Percentiles rank a stretch among this genome's conserved stretches.
These are phyloP conservation scores for Avena sativa DNA, from an alignment of 176 grass and related monocot genomes.

Conservation along the genomic window DNA sequence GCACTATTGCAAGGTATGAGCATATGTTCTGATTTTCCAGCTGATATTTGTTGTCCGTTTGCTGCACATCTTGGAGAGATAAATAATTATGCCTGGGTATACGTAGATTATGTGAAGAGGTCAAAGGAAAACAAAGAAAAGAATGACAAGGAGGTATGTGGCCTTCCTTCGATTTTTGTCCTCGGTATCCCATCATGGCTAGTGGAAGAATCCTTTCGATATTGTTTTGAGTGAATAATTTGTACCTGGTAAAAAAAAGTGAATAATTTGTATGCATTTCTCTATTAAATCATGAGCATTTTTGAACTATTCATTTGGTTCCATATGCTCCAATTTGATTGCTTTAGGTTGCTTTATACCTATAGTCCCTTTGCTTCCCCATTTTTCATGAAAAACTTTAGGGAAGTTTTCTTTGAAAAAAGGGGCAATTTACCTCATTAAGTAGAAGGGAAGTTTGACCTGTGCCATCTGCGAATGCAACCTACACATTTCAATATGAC, in stretches of 20 bases:
- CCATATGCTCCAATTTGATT: not conserved
- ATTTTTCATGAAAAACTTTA: conserved; percentile 15
- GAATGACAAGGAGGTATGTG: conserved; percentile 34
- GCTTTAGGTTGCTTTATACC: not conserved
- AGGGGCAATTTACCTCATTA: not conserved
- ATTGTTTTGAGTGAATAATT: not conserved
- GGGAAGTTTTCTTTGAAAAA: not conserved
- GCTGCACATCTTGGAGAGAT: not conserved
- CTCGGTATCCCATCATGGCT: conserved; percentile 2
- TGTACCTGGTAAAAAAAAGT: too few relatives aligned
- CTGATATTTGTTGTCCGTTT: not conserved
- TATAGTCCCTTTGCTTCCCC: not conserved
- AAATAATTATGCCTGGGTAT: not conserved
- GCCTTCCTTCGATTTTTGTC: not conserved
- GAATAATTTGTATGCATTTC: not conserved
- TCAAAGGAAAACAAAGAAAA: conserved; percentile 37
- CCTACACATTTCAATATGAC: not conserved
- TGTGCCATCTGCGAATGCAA: conserved; percentile 6
- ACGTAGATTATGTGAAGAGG: conserved; percentile 31
- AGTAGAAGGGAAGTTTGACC: not conserved
- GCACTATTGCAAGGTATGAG: conserved; percentile 19
- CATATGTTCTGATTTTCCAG: not conserved
- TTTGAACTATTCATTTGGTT: not conserved
- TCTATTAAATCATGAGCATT: not conserved
- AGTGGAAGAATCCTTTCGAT: conserved; percentile 16